Evolutionary conservation across 75 land plant genomes (phyloP), one percentile per base, ranked within the genome.

Genomic region (Ceratopteris richardii): DNA sequence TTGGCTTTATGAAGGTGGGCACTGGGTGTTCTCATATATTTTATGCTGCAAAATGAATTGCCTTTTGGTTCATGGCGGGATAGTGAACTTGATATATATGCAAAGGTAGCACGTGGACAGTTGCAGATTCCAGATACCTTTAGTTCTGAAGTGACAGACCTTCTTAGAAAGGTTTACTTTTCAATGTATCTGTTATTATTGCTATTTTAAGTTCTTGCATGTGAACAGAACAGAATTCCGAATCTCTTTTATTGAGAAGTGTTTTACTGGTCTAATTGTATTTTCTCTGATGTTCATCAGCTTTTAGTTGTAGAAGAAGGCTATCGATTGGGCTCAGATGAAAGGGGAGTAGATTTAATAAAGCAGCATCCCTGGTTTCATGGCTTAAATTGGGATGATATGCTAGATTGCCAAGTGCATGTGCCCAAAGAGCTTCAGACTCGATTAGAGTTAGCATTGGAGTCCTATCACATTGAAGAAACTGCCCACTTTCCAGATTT

Each of bases 61-160:
- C 97, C 97, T 33, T 92, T 88, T 63, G 97, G 97, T 23, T 82
- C 95, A 30, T 88, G 97, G 97, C 65, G 90, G 68, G 86, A 92
- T 16, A 85, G 80, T 54, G 97, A 92, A 57, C 70, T 92, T 27
- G 96, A 90, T 31, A 76, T 80, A 16, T 82, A 73, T 71, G 83
- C 84, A 7, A 92, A 72, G 62, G 86, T 88, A 28, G 90, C 83
- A 25, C 72, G 75, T 48, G 83, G 95, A 24, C 89, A 88, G 72
- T 64, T 92, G 14, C 61, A 50, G 46, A 75, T 92, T 58, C 90
- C 90, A 13, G 58, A 76, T n/a, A 73, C 46, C 36, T 75, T 88
- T 43, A 85, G 94, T 29, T 60, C 71, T 6, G 89, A 88, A 62
- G 84, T 75, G 12, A 66, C 75, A 28, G 94, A 88, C 70, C 85